These are phyloP conservation scores for Tritrichomonas foetus DNA, from an alignment of 208 protist species.

Conservation along the genomic window DNA sequence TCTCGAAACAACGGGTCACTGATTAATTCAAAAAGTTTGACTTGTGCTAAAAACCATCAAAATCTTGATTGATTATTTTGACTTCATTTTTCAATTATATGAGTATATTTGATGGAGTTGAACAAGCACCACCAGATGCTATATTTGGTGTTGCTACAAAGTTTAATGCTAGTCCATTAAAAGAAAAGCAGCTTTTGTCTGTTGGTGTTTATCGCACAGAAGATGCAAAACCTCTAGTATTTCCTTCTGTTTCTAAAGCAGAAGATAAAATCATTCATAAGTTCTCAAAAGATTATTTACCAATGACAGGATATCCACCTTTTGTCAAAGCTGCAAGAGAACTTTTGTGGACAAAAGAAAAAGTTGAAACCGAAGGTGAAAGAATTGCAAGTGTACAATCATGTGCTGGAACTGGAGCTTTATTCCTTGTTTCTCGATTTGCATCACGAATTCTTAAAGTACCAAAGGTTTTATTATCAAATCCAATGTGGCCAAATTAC, in stretches of 20 bases:
- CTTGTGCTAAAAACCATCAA: too few species aligned
- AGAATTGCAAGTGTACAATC: constrained; percentile 67
- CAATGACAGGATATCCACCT: constrained; percentile 66
- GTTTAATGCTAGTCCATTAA: constrained; percentile 63
- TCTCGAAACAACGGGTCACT: too few species aligned
- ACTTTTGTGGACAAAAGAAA: constrained; percentile 74
- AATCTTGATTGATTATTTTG: too few species aligned
- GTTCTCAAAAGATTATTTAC: constrained; percentile 88
- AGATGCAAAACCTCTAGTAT: constrained; percentile 77
- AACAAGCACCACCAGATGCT: constrained; percentile 54
- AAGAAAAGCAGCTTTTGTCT: constrained; percentile 84
- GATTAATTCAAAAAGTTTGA: too few species aligned
- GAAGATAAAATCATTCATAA: constrained; percentile 22
- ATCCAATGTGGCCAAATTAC: constrained; percentile 69
- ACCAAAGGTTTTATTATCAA: constrained; percentile 62
- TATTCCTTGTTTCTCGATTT: constrained; percentile 68
- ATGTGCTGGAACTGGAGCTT: constrained; percentile 75
- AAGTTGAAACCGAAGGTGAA: constrained; percentile 55
- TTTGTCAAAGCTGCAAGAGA: constrained; percentile 71
- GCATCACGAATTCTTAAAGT: constrained; percentile 58
- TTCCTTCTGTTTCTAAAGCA: constrained; percentile 74
- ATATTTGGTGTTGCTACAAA: constrained; percentile 60
- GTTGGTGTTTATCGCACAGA: constrained; percentile 91
- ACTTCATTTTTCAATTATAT: too few species aligned
- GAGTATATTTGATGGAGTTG: too few species aligned